phyloP scores from a whole-genome alignment of 768 basidiomycete genomes.

The Brasilioporus rufonigricans region DNA sequence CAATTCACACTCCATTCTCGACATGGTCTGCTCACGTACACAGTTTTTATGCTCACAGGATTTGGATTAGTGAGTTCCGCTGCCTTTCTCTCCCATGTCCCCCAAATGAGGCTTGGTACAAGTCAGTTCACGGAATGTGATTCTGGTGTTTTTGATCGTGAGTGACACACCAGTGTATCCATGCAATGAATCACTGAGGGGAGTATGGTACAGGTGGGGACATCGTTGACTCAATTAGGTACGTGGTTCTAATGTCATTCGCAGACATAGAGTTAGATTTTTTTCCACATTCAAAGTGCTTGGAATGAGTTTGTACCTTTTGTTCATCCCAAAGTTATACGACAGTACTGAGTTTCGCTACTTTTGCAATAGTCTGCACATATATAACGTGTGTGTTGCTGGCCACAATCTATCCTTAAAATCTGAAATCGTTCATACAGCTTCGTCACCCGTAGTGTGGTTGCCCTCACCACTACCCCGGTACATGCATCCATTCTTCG shows the following conservation, averaged over 20 bases:
- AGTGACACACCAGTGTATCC: no score
- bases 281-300: neutral
- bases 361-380: neutral
- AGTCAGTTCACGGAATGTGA: constrained; percentile 7
- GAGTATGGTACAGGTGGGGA: neutral
- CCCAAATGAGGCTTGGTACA: neutral
- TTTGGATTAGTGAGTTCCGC: constrained; percentile 4
- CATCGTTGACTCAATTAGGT: constrained; percentile 5
- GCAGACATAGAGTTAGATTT: neutral
- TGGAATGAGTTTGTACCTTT: constrained; percentile 5
- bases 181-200: no score
- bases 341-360: neutral
- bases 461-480: neutral
- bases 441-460: neutral
- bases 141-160: constrained; percentile 6
- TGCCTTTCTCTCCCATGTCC: no score
- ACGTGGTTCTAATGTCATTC: neutral
- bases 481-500: neutral
- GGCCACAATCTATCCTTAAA: no score
- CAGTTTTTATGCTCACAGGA: no score
- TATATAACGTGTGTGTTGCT: neutral
- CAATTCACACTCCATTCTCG: no score
- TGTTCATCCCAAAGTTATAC: neutral
- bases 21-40: no score
- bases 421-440: constrained; percentile 1